A percentile compares a stretch with the other conserved stretches of the same genome.
phyloP scores from a whole-genome alignment of 495 filamentous ascomycete genomes.

The Xylaria curta region DNA sequence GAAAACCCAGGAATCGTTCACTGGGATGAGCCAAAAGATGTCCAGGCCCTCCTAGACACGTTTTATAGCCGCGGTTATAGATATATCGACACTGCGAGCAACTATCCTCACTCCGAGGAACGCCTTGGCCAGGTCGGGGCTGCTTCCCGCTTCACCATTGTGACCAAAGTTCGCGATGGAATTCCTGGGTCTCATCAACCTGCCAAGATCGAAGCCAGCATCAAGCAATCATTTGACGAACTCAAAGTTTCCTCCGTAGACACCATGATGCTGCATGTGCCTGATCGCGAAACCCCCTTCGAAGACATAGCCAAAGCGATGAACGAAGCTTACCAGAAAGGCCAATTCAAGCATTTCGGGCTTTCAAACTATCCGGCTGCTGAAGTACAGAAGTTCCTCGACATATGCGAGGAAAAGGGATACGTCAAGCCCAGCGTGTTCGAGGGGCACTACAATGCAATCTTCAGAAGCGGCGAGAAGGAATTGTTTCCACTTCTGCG shows the following conservation, averaged over 20 bases:
- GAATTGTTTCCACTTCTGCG: conserved; percentile 54
- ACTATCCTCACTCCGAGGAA: conserved; percentile 35
- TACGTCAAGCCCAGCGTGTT: conserved; percentile 55
- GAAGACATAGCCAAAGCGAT: conserved; percentile 51
- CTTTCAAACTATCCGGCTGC: conserved; percentile 53
- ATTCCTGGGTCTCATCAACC: conserved; percentile 30
- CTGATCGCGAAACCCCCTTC: conserved; percentile 51
- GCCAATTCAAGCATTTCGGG: conserved; percentile 52
- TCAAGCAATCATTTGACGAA: conserved; percentile 36
- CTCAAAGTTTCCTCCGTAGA: conserved; percentile 36
- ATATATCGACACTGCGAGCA: conserved; percentile 39
- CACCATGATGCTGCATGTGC: conserved; percentile 50
- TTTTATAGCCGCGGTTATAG: conserved; percentile 35
- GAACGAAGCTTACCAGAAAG: conserved; percentile 45
- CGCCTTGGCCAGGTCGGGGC: conserved; percentile 32
- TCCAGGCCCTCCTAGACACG: conserved; percentile 30
- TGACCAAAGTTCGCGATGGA: conserved; percentile 36
- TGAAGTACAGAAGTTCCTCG: conserved; percentile 52
- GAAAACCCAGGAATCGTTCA: conserved; percentile 17
- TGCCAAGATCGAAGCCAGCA: conserved; percentile 34
- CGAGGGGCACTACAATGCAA: conserved; percentile 56
- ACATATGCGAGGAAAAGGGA: conserved; percentile 49
- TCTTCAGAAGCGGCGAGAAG: conserved; percentile 49
- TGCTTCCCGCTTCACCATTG: conserved; percentile 30
- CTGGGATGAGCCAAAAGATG: conserved; percentile 33